Evolutionary conservation across 768 basidiomycete genomes (phyloP), one percentile per base, ranked within the genome.

Genomic region (Rhodotorula taiwanensis): DNA sequence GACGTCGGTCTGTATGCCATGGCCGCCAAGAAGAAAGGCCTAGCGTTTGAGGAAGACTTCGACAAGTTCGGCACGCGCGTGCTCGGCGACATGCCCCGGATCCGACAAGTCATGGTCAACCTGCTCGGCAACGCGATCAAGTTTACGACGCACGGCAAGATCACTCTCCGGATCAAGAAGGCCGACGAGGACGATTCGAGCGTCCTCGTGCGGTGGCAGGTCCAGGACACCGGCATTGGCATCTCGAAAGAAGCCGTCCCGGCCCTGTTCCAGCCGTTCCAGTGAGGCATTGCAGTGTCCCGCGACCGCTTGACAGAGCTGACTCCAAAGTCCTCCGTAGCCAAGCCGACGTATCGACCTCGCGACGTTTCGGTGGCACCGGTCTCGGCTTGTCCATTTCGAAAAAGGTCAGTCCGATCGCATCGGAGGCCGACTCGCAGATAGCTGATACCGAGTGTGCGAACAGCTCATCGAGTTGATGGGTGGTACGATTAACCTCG

Each of bases 201-300:
- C 62, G 87, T 92, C n/a, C 88, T 87, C 21, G 79, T 99, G 15
- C 89, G 92, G 76, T 94, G 97, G 80, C 91, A 90, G 71, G 91
- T 99, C 15, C 86, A 86, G 57, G 94, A 99, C 74, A 97, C 92
- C 1, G 94, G 94, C 61, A 94, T 97, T 71, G 94, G 94, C 53
- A 95, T 99, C 73, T 89, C 90, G 50, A 89, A 91, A 75, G 94
- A 95, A 74, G 95, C 95, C 78, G 77, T 95, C 64, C 90, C 91
- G 71, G 79, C 92, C 70, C 94, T 98, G 74, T 99, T 99, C 78
- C 89, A 99, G 74, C 95, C 94, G 3, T 99, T 99, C 79, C 90
- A 89, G 54, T 53, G 25, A 18, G 51, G 39, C 34, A 9, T 4
- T 27, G 45, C 25, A 9, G 43, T 2, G 21, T 9, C 21, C 4